phyloP scores from a whole-genome alignment of 768 basidiomycete genomes.

The Suillus hirtellus region DNA sequence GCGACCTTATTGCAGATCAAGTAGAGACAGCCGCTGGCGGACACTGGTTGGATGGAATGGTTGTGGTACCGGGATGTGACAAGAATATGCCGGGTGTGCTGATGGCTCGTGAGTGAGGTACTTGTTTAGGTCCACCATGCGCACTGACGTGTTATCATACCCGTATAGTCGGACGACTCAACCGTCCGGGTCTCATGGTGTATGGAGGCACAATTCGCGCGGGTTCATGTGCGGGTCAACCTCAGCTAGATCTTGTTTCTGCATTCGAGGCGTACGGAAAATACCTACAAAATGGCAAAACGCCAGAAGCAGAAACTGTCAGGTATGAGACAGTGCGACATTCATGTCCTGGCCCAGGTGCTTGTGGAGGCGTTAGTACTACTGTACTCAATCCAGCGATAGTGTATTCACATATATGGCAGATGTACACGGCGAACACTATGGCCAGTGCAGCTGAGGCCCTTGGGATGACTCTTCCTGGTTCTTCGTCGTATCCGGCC shows the following conservation, averaged over 20 bases:
- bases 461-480: conserved; percentile 93
- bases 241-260: conserved; percentile 92
- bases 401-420: conserved; percentile 12
- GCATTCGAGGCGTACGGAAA: conserved; percentile 98
- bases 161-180: conserved; percentile 80
- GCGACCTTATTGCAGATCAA: conserved; percentile 96
- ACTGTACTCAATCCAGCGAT: conserved; percentile 3
- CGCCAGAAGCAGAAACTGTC: conserved; percentile 75
- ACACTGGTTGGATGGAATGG: conserved; percentile 98
- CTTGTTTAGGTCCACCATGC: background rate
- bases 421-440: conserved; percentile 99
- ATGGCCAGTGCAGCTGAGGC: conserved; percentile 97
- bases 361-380: conserved; percentile 88
- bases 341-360: conserved; percentile 96
- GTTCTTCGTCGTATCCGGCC: conserved; percentile 96
- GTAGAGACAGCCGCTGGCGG: conserved; percentile 96
- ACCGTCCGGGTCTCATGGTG: conserved; percentile 96
- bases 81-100: conserved; percentile 99
- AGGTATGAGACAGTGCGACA: conserved; percentile 88
- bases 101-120: conserved; percentile 77
- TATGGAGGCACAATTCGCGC: conserved; percentile 95
- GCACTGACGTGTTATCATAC: conserved; percentile 8
- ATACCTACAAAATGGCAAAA: conserved; percentile 88
- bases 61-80: conserved; percentile 96
- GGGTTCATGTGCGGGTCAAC: conserved; percentile 85